Conservation (phyloP, 805 yeast species). For the Candida ovalis region DNA sequence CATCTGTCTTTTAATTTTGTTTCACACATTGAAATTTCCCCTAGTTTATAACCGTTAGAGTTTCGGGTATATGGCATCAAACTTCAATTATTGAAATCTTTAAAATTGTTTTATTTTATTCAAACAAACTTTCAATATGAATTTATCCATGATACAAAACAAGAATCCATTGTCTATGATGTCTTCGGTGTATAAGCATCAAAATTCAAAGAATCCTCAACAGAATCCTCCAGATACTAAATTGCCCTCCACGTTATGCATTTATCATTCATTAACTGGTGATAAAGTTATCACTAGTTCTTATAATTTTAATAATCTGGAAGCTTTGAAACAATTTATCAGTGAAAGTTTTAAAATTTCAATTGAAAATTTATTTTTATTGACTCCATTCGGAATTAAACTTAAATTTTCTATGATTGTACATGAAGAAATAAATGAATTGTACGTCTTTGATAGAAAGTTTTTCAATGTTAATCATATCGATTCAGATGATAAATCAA, state of each 20-base stretch:
- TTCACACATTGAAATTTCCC: neutral
- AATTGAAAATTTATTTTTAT: slow-evolving; percentile 40
- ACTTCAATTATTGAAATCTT: too few species aligned
- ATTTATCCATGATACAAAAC: slow-evolving; percentile 16
- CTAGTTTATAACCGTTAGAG: too few species aligned
- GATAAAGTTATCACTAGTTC: slow-evolving; percentile 32
- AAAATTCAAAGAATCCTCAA: slow-evolving; percentile 5
- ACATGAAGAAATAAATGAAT: slow-evolving; percentile 46
- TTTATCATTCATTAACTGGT: slow-evolving; percentile 45
- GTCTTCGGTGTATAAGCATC: slow-evolving; percentile 23
- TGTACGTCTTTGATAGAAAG: slow-evolving; percentile 62
- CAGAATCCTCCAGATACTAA: slow-evolving; percentile 9
- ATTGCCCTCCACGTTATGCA: slow-evolving; percentile 22
- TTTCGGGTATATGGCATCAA: too few species aligned
- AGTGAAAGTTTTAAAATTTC: slow-evolving; percentile 40
- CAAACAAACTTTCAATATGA: slow-evolving; percentile 7
- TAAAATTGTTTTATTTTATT: neutral
- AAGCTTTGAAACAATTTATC: slow-evolving; percentile 40
- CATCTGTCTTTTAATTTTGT: neutral
- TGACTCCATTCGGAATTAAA: slow-evolving; percentile 64
- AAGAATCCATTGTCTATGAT: slow-evolving; percentile 26
- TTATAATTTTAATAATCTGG: slow-evolving; percentile 37
- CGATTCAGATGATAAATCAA: slow-evolving; percentile 13
- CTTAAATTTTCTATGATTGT: slow-evolving; percentile 48
- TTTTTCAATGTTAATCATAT: slow-evolving; percentile 37